phyloP scores from a whole-genome alignment of 2,329 filamentous ascomycete species.

The Coniochaeta sp. region DNA sequence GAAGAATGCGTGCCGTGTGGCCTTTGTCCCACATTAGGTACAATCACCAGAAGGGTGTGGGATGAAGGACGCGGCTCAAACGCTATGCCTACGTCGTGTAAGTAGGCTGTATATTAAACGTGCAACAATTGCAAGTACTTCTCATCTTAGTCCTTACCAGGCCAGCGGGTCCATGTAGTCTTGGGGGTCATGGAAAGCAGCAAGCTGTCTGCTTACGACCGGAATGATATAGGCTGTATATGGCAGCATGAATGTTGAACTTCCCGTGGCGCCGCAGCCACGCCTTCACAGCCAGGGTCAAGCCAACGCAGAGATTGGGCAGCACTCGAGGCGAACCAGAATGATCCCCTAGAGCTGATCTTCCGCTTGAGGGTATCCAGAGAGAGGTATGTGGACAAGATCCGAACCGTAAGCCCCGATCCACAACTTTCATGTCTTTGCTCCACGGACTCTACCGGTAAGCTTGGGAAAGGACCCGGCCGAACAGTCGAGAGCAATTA shows the following conservation, averaged over 20 bases:
- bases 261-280: not conserved
- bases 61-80: not conserved
- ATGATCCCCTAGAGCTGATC: not conserved
- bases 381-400: not conserved
- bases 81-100: not conserved
- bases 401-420: not conserved
- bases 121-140: not conserved
- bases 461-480: not conserved
- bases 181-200: not conserved
- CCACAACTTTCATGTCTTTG: not conserved
- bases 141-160: not conserved
- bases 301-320: not conserved
- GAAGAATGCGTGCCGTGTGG: not conserved
- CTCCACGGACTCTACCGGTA: not conserved
- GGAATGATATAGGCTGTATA: not conserved
- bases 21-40: not conserved
- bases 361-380: not conserved
- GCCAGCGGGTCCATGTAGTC: not conserved
- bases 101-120: not conserved
- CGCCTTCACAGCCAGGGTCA: not conserved
- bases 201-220: not conserved
- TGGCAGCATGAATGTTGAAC: not conserved
- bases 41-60: not conserved
- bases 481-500: not conserved
- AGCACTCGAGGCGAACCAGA: not conserved